phyloP scores from a whole-genome alignment of 352 stramenopile species.

The Phytophthora tentaculata region DNA sequence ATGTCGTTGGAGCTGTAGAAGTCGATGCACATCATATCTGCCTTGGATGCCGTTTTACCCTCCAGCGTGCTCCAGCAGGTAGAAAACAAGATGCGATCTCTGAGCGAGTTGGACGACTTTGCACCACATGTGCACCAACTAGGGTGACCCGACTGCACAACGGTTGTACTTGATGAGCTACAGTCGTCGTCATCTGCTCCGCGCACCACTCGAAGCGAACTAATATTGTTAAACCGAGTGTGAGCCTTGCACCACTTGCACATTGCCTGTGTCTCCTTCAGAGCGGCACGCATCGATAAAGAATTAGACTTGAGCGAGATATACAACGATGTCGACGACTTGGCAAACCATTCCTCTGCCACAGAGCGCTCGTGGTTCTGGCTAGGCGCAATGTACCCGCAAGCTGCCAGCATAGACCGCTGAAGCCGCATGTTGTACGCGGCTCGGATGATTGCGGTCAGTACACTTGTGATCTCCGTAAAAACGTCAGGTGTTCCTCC shows the following conservation, averaged over 20 bases:
- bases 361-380: constrained; percentile 66
- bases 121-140: constrained; percentile 70
- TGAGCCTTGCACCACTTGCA: constrained; percentile 87
- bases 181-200: constrained; percentile 27
- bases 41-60: constrained; percentile 76
- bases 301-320: constrained; percentile 89
- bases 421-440: constrained; percentile 88
- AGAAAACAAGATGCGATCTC: constrained; percentile 83
- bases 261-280: constrained; percentile 83
- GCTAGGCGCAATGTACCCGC: constrained; percentile 62
- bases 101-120: constrained; percentile 58
- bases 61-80: constrained; percentile 86
- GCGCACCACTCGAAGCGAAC: constrained; percentile 63
- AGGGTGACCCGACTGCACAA: constrained; percentile 40
- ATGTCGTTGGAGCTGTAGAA: constrained; percentile 88
- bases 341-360: constrained; percentile 83
- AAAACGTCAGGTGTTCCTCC: constrained; percentile 70
- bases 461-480: constrained; percentile 67
- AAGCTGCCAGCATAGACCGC: constrained; percentile 58
- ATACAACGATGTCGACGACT: constrained; percentile 83
- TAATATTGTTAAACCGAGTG: constrained; percentile 87
- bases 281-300: constrained; percentile 77
- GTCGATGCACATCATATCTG: constrained; percentile 90
- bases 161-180: constrained; percentile 21
- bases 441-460: constrained; percentile 65